A percentile compares a stretch with the other conserved stretches of the same genome.
Conservation (phyloP, 441 rosid species). For the Eruca vesicaria region DNA sequence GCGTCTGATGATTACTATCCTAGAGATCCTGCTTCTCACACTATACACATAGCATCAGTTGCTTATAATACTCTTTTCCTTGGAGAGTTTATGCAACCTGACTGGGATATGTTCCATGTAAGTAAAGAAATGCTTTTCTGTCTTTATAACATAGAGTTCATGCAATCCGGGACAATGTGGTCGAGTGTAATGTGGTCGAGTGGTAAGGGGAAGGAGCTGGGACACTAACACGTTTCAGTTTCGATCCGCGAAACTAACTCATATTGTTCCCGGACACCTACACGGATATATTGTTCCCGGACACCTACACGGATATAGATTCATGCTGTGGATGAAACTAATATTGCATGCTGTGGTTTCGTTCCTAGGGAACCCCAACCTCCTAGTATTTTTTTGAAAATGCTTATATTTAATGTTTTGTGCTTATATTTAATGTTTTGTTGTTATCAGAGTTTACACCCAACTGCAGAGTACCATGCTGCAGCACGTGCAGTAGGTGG, state of each 20-base stretch:
- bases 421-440: slow-evolving; percentile 9
- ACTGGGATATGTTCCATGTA: slow-evolving; percentile 99
- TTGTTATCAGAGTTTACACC: slow-evolving; percentile 76
- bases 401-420: background rate
- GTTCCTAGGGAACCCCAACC: no score
- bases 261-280: no score
- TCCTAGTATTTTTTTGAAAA: background rate
- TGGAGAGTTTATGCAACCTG: slow-evolving; percentile 96
- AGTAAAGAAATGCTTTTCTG: slow-evolving; percentile 32
- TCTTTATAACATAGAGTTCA: background rate
- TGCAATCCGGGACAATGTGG: no score
- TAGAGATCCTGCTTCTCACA: slow-evolving; percentile 89
- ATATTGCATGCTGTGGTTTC: no score
- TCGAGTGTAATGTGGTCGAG: no score
- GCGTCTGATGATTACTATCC: slow-evolving; percentile 94
- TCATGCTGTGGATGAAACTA: background rate
- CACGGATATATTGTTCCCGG: no score
- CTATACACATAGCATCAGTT: slow-evolving; percentile 89
- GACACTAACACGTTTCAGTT: no score
- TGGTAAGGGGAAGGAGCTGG: no score
- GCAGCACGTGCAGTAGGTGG: slow-evolving; percentile 97
- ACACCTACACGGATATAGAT: no score
- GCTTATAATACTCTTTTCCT: slow-evolving; percentile 87
- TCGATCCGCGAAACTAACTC: no score
- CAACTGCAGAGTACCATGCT: slow-evolving; percentile 88